Evolutionary conservation across 768 basidiomycete species (phyloP).

Genomic region (Mycena floridula): DNA sequence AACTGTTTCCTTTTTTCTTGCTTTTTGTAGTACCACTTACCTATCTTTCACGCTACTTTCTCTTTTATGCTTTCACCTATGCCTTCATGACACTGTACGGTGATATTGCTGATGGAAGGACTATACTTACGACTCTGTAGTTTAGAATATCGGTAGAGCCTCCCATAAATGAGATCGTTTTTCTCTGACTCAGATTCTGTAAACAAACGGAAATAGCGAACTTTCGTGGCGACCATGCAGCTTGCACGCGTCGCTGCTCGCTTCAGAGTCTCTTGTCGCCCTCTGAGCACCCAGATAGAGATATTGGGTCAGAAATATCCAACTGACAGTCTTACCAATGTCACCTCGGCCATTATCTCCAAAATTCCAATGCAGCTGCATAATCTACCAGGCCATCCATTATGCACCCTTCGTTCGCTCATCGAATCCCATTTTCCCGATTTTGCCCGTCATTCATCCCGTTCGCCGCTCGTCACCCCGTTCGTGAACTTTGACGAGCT

Average conservation of each 20-base stretch:
- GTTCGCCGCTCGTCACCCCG: constrained; percentile 87
- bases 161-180: too few species aligned
- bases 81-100: constrained; percentile 11
- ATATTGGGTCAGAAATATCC: constrained; percentile 66
- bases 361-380: constrained; percentile 78
- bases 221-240: too few species aligned
- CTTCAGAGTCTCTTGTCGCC: not conserved
- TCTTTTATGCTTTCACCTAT: constrained; percentile 2
- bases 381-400: constrained; percentile 71
- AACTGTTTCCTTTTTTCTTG: constrained; percentile 19
- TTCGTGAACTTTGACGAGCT: constrained; percentile 95
- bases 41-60: not conserved
- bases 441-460: constrained; percentile 66
- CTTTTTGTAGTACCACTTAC: constrained; percentile 7
- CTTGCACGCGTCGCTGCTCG: too few species aligned
- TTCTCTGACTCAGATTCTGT: too few species aligned
- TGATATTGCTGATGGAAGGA: constrained; percentile 23
- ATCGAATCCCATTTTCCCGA: constrained; percentile 81
- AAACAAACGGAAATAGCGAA: too few species aligned
- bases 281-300: constrained; percentile 21
- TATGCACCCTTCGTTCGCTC: constrained; percentile 76
- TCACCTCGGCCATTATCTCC: constrained; percentile 77
- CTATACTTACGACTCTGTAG: constrained; percentile 14
- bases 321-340: constrained; percentile 78
- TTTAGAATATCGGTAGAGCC: too few species aligned